Evolutionary conservation across 371 early-diverging fungal species (phyloP).

Genomic region (Mortierella sp.): DNA sequence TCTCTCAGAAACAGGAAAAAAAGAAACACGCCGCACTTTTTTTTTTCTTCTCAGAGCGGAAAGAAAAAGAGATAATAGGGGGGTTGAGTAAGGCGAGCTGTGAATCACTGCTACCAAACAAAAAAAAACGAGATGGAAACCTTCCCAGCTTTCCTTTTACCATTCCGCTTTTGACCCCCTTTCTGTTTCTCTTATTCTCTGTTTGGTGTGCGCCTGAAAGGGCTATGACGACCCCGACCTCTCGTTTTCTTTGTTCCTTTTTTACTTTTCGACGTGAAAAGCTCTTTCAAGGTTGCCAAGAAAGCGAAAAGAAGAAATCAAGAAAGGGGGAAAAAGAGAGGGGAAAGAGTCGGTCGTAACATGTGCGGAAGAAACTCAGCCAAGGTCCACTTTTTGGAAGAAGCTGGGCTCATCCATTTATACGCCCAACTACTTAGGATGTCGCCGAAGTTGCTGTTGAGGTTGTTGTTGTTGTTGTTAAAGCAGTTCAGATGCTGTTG

Average conservation of each 20-base stretch:
- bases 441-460: neutral
- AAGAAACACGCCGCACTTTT: neutral
- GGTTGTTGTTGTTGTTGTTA: neutral
- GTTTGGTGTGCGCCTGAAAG: neutral
- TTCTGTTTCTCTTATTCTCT: neutral
- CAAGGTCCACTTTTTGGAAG: neutral
- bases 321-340: neutral
- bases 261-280: neutral
- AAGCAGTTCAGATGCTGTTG: neutral
- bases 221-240: neutral
- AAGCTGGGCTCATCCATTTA: neutral
- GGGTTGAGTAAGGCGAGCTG: too few species aligned
- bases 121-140: slow-evolving; percentile 9
- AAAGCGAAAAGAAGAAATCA: neutral
- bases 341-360: neutral
- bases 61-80: neutral
- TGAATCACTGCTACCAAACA: neutral
- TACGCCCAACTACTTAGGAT: neutral
- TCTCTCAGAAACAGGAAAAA: neutral
- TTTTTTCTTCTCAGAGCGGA: neutral
- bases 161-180: neutral
- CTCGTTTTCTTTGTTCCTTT: slow-evolving; percentile 13
- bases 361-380: neutral
- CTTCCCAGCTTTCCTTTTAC: neutral
- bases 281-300: neutral